These are phyloP conservation scores for Piper longum DNA, from an alignment of 164 flowering plant species.

Conservation along the genomic window DNA sequence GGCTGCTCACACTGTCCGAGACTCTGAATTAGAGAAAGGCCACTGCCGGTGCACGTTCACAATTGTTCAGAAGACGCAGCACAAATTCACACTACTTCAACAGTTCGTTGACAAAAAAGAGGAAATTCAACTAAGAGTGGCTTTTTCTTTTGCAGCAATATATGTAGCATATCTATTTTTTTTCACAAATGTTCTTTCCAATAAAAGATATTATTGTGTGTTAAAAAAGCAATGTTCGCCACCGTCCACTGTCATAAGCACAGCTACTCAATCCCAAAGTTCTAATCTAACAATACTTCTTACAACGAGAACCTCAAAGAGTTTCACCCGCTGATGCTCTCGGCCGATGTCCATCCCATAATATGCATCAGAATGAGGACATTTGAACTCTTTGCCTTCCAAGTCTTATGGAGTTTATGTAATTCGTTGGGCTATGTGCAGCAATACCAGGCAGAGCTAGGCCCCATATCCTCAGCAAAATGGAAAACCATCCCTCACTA, in stretches of 20 bases:
- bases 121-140: background rate
- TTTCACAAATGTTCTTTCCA: background rate
- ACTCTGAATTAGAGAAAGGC: constrained; percentile 10
- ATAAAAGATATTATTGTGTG: background rate
- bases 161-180: background rate
- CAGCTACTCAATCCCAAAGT: too few relatives aligned
- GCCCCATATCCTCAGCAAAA: constrained; percentile 30
- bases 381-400: constrained; percentile 15
- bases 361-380: constrained; percentile 1
- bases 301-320: too few relatives aligned
- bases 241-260: too few relatives aligned
- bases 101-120: background rate
- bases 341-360: background rate
- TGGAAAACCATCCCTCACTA: constrained; percentile 35
- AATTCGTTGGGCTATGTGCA: constrained; percentile 49
- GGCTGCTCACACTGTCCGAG: constrained; percentile 46
- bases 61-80: background rate
- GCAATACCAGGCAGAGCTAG: constrained; percentile 51
- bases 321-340: too few relatives aligned
- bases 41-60: background rate
- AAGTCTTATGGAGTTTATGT: constrained; percentile 39
- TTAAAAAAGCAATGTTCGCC: background rate
- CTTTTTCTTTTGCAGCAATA: too few relatives aligned
- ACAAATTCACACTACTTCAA: background rate
- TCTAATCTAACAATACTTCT: too few relatives aligned